Conservation (phyloP, 2,329 filamentous ascomycete species). For the Cephalotrichum gorgonifer region DNA sequence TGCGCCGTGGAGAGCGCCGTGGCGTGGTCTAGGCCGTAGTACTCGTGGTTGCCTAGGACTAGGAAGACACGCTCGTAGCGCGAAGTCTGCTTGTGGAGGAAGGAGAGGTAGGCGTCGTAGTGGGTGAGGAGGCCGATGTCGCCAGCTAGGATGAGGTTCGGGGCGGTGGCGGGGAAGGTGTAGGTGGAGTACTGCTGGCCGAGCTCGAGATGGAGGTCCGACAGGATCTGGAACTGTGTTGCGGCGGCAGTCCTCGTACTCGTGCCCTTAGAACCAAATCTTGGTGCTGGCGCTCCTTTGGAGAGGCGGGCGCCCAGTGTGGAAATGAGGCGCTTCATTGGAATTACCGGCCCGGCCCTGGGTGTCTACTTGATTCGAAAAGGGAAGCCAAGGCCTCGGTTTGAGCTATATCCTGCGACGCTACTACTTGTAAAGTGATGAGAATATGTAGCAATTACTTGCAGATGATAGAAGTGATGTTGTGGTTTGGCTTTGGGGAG, state of each 20-base stretch:
- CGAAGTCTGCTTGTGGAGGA: constrained; percentile 28
- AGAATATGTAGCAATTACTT: too few species aligned
- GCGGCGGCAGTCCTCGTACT: constrained; percentile 40
- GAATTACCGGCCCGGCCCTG: too few species aligned
- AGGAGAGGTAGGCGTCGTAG: constrained; percentile 31
- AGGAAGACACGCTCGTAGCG: constrained; percentile 34
- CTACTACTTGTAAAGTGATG: too few species aligned
- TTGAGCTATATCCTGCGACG: too few species aligned
- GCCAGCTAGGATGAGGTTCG: constrained; percentile 34
- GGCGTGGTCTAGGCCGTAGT: constrained; percentile 31
- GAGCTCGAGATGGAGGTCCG: constrained; percentile 39
- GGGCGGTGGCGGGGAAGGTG: constrained; percentile 26
- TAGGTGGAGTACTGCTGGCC: constrained; percentile 30
- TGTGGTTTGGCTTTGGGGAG: too few species aligned
- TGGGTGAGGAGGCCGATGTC: constrained; percentile 33
- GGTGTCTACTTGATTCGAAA: too few species aligned
- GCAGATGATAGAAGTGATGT: too few species aligned
- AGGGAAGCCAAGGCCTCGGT: too few species aligned
- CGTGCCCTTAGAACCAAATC: too few species aligned
- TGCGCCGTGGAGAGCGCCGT: constrained; percentile 24
- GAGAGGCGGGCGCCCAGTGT: too few species aligned
- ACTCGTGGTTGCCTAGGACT: constrained; percentile 44
- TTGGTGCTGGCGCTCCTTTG: too few species aligned
- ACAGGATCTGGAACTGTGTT: constrained; percentile 29
- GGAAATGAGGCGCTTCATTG: too few species aligned